These are phyloP conservation scores for Rhodotorula sp. DNA, from an alignment of 1,284 basidiomycete genomes.

Conservation along the genomic window DNA sequence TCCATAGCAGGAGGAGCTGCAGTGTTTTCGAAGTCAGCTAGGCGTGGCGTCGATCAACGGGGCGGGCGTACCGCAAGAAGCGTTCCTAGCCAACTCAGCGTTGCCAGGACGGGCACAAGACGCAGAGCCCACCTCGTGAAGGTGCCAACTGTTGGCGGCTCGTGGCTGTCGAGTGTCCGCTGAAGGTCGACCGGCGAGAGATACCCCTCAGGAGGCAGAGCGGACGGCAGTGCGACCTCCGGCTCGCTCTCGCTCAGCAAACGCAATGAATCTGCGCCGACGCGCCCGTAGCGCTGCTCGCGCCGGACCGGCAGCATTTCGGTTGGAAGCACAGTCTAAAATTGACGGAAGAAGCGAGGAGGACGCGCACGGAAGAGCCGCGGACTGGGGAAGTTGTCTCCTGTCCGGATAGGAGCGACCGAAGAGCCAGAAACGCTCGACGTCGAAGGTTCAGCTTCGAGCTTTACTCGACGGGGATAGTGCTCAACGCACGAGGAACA, in stretches of 20 bases:
- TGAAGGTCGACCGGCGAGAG: neutral
- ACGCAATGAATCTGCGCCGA: neutral
- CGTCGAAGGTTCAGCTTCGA: too few species aligned
- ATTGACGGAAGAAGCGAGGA: neutral
- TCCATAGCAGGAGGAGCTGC: constrained; percentile 14
- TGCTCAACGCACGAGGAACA: too few species aligned
- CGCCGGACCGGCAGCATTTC: neutral
- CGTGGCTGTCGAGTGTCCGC: neutral
- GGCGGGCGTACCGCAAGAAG: neutral
- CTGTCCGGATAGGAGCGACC: too few species aligned
- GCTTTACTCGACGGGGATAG: too few species aligned
- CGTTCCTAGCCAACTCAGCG: constrained; percentile 4
- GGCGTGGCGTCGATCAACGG: neutral
- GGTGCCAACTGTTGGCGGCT: neutral
- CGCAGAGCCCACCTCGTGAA: neutral
- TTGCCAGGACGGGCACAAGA: neutral
- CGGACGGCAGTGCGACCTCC: too few species aligned
- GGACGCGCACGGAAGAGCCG: too few species aligned
- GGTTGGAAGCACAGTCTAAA: neutral
- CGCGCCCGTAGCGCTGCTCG: neutral
- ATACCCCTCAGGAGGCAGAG: neutral
- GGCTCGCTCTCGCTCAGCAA: neutral
- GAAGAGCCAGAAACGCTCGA: too few species aligned
- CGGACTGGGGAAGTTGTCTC: too few species aligned
- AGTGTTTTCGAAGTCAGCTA: neutral